Evolutionary conservation across 228 moss, liverwort and hornwort genomes (phyloP).

Genomic region (Sphagnum fallax): DNA sequence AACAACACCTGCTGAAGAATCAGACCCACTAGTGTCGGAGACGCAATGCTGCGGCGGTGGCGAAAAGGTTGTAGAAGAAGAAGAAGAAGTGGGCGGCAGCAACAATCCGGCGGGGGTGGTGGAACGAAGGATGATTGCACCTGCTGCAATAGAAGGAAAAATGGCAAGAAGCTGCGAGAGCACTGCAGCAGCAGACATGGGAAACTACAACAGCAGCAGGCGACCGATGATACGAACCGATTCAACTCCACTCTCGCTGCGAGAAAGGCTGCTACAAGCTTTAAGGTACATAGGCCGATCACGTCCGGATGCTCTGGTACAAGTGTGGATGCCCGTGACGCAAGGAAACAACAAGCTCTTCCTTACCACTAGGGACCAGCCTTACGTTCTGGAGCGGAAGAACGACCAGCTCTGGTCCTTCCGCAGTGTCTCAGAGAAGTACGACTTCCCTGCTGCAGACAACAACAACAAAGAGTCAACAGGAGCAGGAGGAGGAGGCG

Average conservation of each 20-base stretch:
- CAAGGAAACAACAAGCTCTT: constrained; percentile 14
- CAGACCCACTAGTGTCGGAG: neutral
- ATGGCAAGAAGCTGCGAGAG: constrained; percentile 23
- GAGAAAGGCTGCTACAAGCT: constrained; percentile 38
- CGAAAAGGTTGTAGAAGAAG: constrained; percentile 32
- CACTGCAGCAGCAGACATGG: neutral
- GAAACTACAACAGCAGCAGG: constrained; percentile 1
- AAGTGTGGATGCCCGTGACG: constrained; percentile 46
- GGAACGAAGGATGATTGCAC: neutral
- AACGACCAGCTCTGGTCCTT: constrained; percentile 39
- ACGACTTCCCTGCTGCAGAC: constrained; percentile 47
- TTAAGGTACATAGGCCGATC: constrained; percentile 29
- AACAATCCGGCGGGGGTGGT: neutral
- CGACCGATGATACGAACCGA: constrained; percentile 4
- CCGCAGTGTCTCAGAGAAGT: constrained; percentile 46
- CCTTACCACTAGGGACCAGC: constrained; percentile 37
- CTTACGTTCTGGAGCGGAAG: constrained; percentile 31
- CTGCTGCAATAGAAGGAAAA: no score
- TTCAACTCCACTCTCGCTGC: neutral
- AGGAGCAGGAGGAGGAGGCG: constrained; percentile 33
- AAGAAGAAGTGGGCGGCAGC: constrained; percentile 11
- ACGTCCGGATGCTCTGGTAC: constrained; percentile 26
- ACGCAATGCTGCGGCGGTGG: constrained; percentile 9
- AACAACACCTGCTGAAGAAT: constrained; percentile 23
- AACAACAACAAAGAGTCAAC: constrained; percentile 18